Conservation (phyloP, 495 filamentous ascomycete species). For the Pyrenopolyporus hunteri region DNA sequence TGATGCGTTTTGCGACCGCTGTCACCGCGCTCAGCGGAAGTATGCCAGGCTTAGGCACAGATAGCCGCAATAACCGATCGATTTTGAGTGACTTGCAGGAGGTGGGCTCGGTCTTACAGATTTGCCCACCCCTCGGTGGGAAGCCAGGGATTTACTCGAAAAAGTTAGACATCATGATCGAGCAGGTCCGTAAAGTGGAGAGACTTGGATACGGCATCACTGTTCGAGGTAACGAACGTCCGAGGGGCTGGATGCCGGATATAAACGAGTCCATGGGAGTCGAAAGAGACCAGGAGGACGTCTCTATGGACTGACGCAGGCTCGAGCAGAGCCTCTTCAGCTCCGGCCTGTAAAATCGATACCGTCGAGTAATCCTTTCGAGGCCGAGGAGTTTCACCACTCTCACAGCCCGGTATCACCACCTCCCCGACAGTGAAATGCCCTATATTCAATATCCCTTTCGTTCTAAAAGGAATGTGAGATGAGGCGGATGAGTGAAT, state of each 20-base stretch:
- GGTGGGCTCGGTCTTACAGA: constrained; percentile 75
- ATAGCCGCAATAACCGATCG: constrained; percentile 43
- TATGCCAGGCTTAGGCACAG: constrained; percentile 30
- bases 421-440: too few relatives aligned
- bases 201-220: constrained; percentile 82
- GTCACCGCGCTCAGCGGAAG: constrained; percentile 68
- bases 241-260: constrained; percentile 92
- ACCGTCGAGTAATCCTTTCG: too few relatives aligned
- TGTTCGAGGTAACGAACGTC: constrained; percentile 85
- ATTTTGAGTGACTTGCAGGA: constrained; percentile 78
- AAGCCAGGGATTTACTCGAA: constrained; percentile 59
- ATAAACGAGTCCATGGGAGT: constrained; percentile 51
- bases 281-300: constrained; percentile 29
- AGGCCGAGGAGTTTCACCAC: too few relatives aligned
- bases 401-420: too few relatives aligned
- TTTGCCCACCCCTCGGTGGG: constrained; percentile 60
- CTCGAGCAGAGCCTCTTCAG: neutral
- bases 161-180: constrained; percentile 86
- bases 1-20: constrained; percentile 95
- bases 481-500: too few relatives aligned
- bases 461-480: too few relatives aligned
- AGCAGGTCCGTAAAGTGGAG: constrained; percentile 93
- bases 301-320: constrained; percentile 29
- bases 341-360: neutral
- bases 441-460: too few relatives aligned